A percentile compares a stretch with the other conserved stretches of the same genome.
Conservation (phyloP, 2,329 filamentous ascomycete genomes). For the Microdochium trichocladiopsis region DNA sequence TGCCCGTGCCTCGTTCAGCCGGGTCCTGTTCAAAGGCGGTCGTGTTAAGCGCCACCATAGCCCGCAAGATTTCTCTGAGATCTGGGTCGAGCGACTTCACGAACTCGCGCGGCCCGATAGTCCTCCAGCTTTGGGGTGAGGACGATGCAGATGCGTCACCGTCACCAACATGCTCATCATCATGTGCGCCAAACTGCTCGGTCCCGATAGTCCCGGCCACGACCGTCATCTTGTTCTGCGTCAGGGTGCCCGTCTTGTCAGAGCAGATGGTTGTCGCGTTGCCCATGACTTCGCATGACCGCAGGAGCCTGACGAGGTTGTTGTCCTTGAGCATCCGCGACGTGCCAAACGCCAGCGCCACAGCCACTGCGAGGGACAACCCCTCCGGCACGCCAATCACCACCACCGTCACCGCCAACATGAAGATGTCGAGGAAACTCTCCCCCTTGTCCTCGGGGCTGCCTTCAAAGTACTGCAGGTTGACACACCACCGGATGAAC, state of each 20-base stretch:
- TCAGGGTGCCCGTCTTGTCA: conserved; percentile 71
- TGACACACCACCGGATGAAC: conserved; percentile 68
- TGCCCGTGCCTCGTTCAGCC: conserved; percentile 19
- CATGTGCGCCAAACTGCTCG: too few species aligned
- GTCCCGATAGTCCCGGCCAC: conserved; percentile 46
- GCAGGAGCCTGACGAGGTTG: conserved; percentile 59
- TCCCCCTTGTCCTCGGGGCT: conserved; percentile 51
- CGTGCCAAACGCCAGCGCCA: conserved; percentile 61
- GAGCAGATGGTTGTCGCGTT: conserved; percentile 73
- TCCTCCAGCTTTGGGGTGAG: conserved; percentile 7
- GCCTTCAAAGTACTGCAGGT: conserved; percentile 41
- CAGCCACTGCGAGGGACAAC: conserved; percentile 60
- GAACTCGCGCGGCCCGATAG: conserved; percentile 14
- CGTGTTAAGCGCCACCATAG: conserved; percentile 47
- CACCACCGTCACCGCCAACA: conserved; percentile 58
- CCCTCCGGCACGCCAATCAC: conserved; percentile 65
- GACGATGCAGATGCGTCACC: too few species aligned
- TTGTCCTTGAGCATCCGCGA: conserved; percentile 63
- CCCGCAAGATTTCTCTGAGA: conserved; percentile 25
- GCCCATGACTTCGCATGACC: conserved; percentile 65
- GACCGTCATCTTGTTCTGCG: conserved; percentile 70
- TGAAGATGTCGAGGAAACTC: conserved; percentile 55
- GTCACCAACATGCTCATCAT: too few species aligned
- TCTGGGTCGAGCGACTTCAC: conserved; percentile 15
- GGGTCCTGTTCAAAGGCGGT: conserved; percentile 48